Percentiles rank a stretch among this genome's conserved stretches.
Evolutionary conservation across 2,329 filamentous ascomycete species (phyloP).

Genomic region (Ceratocystis harringtonii): DNA sequence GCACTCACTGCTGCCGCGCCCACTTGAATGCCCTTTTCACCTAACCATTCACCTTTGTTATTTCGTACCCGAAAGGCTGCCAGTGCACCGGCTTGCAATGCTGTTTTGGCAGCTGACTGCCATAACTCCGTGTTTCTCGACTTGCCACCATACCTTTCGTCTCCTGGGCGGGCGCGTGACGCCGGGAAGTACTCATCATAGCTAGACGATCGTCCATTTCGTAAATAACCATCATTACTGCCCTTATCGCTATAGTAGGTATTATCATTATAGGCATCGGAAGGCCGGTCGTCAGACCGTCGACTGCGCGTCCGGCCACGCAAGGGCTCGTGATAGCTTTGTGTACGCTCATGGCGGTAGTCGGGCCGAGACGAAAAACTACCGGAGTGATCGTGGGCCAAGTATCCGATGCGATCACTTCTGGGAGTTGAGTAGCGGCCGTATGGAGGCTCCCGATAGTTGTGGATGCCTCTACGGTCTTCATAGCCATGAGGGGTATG

Average conservation of each 20-base stretch:
- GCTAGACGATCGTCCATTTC: slow-evolving; percentile 6
- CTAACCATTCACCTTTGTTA: slow-evolving; percentile 33
- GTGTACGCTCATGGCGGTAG: slow-evolving; percentile 10
- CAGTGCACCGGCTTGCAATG: slow-evolving; percentile 34
- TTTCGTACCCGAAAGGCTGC: slow-evolving; percentile 33
- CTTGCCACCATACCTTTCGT: neutral
- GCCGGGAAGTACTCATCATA: slow-evolving; percentile 11
- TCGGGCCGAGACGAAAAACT: slow-evolving; percentile 5
- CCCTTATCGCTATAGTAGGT: slow-evolving; percentile 10
- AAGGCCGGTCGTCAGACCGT: slow-evolving; percentile 6
- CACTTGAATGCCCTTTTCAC: slow-evolving; percentile 34
- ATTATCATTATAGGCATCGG: neutral
- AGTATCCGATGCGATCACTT: neutral
- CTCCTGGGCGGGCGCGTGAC: neutral
- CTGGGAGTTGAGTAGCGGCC: neutral
- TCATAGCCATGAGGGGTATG: neutral
- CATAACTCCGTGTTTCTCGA: slow-evolving; percentile 11
- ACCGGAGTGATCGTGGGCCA: slow-evolving; percentile 3
- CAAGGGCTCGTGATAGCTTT: slow-evolving; percentile 12
- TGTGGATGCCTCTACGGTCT: neutral
- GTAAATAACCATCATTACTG: neutral
- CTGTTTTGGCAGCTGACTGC: slow-evolving; percentile 32
- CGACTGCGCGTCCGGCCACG: slow-evolving; percentile 7
- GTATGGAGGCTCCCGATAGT: neutral
- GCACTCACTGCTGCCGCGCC: slow-evolving; percentile 36